These are phyloP conservation scores for Marasmius oreades DNA, from an alignment of 1,284 basidiomycete species.

Conservation along the genomic window DNA sequence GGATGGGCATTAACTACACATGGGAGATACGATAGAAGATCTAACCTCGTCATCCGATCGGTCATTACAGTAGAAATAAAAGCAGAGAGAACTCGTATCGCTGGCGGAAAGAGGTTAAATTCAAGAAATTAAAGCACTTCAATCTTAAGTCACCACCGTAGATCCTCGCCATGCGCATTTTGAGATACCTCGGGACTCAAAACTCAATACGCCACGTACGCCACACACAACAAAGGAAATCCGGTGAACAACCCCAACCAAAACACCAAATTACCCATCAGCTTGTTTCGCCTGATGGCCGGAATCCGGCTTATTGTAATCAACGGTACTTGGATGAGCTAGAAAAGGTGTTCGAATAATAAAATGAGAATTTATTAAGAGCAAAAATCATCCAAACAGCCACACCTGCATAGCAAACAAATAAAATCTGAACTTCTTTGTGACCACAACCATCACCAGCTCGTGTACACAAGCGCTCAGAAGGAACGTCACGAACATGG, in stretches of 20 bases:
- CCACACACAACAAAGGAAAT: conserved; percentile 90
- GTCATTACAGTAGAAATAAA: neutral
- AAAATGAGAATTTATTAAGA: neutral
- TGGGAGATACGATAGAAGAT: too few relatives aligned
- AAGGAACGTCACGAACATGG: conserved; percentile 91
- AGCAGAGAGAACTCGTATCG: too few relatives aligned
- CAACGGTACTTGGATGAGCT: conserved; percentile 91
- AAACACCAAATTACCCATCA: conserved; percentile 83
- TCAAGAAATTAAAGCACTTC: too few relatives aligned
- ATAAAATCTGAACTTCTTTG: conserved; percentile 83
- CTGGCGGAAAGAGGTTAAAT: too few relatives aligned
- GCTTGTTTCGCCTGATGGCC: conserved; percentile 73
- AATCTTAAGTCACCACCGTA: neutral
- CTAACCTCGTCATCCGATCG: too few relatives aligned
- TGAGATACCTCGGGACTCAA: neutral
- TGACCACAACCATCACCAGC: conserved; percentile 95
- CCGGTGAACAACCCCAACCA: conserved; percentile 91
- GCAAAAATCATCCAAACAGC: neutral
- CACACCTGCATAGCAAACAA: conserved; percentile 61
- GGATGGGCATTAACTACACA: too few relatives aligned
- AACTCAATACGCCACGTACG: conserved; percentile 66
- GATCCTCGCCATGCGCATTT: neutral
- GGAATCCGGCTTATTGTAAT: conserved; percentile 81
- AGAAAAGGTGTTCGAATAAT: neutral
- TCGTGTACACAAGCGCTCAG: conserved; percentile 89